These are phyloP conservation scores for Ascodesmis nigricans DNA, from an alignment of 495 filamentous ascomycete genomes.

Conservation along the genomic window DNA sequence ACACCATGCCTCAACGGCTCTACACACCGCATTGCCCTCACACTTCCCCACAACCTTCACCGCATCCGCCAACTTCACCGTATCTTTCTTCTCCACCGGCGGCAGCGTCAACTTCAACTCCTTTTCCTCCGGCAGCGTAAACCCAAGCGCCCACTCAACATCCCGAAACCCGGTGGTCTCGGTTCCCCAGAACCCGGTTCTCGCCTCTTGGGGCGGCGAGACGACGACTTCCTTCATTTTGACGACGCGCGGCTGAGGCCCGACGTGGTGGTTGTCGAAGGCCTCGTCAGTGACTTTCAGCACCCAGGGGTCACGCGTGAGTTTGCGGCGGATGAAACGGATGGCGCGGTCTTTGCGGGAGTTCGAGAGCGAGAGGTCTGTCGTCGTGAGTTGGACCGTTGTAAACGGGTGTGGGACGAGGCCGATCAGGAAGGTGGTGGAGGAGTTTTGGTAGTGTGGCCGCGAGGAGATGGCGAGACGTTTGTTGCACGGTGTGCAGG, in stretches of 20 bases:
- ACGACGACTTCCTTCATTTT: slow-evolving; percentile 69
- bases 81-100: slow-evolving; percentile 31
- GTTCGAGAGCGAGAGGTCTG: slow-evolving; percentile 12
- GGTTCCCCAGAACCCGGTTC: slow-evolving; percentile 43
- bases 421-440: slow-evolving; percentile 53
- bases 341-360: slow-evolving; percentile 29
- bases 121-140: slow-evolving; percentile 43
- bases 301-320: slow-evolving; percentile 65
- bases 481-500: slow-evolving; percentile 51
- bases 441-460: slow-evolving; percentile 35
- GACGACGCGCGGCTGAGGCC: slow-evolving; percentile 39
- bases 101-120: slow-evolving; percentile 24
- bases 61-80: slow-evolving; percentile 28
- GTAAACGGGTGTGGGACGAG: slow-evolving; percentile 84
- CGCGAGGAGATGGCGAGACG: slow-evolving; percentile 37
- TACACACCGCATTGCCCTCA: slow-evolving; percentile 26
- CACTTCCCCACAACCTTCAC: slow-evolving; percentile 18
- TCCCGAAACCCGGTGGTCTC: slow-evolving; percentile 40
- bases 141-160: slow-evolving; percentile 76
- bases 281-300: slow-evolving; percentile 41
- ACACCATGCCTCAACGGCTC: slow-evolving; percentile 75
- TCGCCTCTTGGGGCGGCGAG: slow-evolving; percentile 30
- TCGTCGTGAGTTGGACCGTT: slow-evolving; percentile 34
- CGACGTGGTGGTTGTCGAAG: slow-evolving; percentile 36
- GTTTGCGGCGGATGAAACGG: slow-evolving; percentile 49